Percentiles rank a stretch among this genome's conserved stretches.
These are phyloP conservation scores for Rhodomyrtus psidioides DNA, from an alignment of 441 rosid species.

Conservation along the genomic window DNA sequence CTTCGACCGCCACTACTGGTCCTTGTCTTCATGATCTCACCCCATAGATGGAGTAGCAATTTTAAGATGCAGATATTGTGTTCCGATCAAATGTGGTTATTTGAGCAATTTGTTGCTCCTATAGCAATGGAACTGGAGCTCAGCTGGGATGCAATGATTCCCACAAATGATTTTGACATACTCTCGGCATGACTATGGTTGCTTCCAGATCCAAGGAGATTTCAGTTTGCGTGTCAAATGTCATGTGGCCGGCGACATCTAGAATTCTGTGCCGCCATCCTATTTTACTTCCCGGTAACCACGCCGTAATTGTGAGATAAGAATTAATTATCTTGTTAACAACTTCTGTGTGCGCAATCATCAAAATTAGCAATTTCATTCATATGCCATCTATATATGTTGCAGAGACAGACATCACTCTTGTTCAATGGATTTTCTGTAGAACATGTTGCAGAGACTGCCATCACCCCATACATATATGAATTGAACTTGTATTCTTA, in stretches of 20 bases:
- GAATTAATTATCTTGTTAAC: background rate
- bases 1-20: background rate
- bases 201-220: slow-evolving; percentile 16
- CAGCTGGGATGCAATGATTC: too few relatives aligned
- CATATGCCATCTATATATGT: background rate
- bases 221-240: slow-evolving; percentile 1
- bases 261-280: slow-evolving; percentile 7
- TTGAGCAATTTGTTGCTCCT: too few relatives aligned
- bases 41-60: background rate
- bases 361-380: background rate
- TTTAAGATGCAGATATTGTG: background rate
- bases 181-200: background rate
- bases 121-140: too few relatives aligned
- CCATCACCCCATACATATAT: background rate
- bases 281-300: slow-evolving; percentile 5
- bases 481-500: background rate
- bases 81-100: background rate
- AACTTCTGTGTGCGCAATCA: background rate
- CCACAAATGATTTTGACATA: background rate
- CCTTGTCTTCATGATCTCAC: background rate
- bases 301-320: background rate
- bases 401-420: background rate
- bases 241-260: slow-evolving; percentile 14
- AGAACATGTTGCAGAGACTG: background rate
- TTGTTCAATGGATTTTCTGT: background rate